phyloP scores from a whole-genome alignment of 2,329 filamentous ascomycete genomes.

The Rutstroemia sp. region DNA sequence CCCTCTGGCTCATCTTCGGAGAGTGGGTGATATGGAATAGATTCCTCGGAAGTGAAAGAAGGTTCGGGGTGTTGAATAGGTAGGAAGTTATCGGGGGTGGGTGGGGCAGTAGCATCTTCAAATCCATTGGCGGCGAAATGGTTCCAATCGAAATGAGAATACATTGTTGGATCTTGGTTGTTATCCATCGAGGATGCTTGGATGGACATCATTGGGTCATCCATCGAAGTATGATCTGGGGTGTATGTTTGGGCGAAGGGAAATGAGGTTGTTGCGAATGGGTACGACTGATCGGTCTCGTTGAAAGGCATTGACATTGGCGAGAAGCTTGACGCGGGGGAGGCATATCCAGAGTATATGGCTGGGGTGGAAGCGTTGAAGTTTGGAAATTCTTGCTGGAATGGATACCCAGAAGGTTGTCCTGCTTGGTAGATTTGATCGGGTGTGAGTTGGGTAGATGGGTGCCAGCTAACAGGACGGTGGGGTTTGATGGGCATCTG shows the following conservation, averaged over 20 bases:
- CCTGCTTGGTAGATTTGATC: conserved; percentile 31
- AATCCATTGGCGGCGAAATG: conserved; percentile 39
- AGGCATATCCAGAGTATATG: conserved; percentile 51
- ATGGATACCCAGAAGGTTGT: conserved; percentile 33
- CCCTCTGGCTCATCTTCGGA: conserved; percentile 50
- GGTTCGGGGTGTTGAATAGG: conserved; percentile 43
- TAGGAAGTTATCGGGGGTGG: conserved; percentile 52
- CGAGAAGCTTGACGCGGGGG: conserved; percentile 48
- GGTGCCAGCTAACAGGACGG: conserved; percentile 72
- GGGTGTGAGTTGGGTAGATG: conserved; percentile 42
- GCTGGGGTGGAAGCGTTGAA: conserved; percentile 36
- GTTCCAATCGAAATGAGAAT: conserved; percentile 38
- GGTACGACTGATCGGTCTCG: conserved; percentile 16
- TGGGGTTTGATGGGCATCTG: conserved; percentile 30
- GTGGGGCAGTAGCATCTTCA: conserved; percentile 43
- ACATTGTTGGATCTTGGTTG: conserved; percentile 23
- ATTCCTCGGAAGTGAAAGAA: conserved; percentile 40
- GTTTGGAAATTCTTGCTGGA: conserved; percentile 15
- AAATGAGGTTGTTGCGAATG: conserved; percentile 12
- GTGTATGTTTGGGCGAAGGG: conserved; percentile 12
- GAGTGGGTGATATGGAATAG: conserved; percentile 41
- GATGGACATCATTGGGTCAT: conserved; percentile 1
- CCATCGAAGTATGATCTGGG: conserved; percentile 10
- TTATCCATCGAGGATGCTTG: conserved; percentile 11
- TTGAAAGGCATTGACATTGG: conserved; percentile 43